Percentiles rank a stretch among this genome's conserved stretches.
Evolutionary conservation across 106 monocot genomes (phyloP).

Genomic region (Phalaenopsis equestris): DNA sequence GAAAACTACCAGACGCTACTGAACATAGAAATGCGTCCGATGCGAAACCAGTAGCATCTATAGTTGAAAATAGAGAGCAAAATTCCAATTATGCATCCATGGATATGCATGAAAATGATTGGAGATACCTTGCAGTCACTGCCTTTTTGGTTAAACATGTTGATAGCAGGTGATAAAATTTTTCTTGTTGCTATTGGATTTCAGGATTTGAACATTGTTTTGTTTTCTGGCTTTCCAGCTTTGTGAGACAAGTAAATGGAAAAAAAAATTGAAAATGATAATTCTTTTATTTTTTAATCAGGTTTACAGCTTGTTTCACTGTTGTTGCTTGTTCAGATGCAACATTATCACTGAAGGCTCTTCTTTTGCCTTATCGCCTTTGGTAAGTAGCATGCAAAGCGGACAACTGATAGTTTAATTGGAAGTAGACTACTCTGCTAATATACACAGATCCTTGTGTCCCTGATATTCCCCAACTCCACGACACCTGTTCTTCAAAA

Average conservation of each 20-base stretch:
- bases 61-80: constrained; percentile 3
- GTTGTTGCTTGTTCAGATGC: constrained; percentile 97
- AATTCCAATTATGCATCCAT: constrained; percentile 5
- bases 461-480: background rate
- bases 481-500: background rate
- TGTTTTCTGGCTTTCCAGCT: background rate
- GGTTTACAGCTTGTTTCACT: constrained; percentile 73
- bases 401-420: background rate
- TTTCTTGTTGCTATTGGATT: background rate
- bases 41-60: constrained; percentile 10
- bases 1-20: constrained; percentile 6
- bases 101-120: constrained; percentile 75
- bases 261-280: background rate
- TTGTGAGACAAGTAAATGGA: background rate
- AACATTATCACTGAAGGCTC: constrained; percentile 60
- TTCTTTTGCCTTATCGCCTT: constrained; percentile 72
- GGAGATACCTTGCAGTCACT: constrained; percentile 96
- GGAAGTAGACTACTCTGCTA: background rate
- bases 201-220: background rate
- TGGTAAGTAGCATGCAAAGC: constrained; percentile 41
- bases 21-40: constrained; percentile 11
- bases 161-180: constrained; percentile 30
- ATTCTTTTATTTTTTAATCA: constrained; percentile 14
- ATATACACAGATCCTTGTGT: background rate
- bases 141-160: constrained; percentile 66